Evolutionary conservation across 768 basidiomycete genomes (phyloP).

Genomic region (Pholiota microspora): DNA sequence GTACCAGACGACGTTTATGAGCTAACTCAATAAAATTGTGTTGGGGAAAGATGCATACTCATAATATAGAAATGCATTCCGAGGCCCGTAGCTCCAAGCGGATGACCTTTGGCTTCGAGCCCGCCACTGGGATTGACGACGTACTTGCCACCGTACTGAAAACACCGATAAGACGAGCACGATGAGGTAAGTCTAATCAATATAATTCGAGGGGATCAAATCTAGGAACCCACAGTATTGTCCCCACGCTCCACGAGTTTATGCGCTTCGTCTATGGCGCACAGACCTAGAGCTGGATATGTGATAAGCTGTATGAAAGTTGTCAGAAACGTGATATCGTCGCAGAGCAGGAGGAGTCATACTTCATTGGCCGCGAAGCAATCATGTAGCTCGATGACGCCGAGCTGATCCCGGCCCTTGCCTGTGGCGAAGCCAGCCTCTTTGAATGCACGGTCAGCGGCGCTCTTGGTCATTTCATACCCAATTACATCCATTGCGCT

Average conservation of each 20-base stretch:
- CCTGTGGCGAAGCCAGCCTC: conserved; percentile 68
- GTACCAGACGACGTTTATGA: conserved; percentile 1
- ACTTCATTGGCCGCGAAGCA: conserved; percentile 86
- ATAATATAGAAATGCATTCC: conserved; percentile 89
- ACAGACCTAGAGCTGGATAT: conserved; percentile 79
- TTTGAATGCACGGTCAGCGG: conserved; percentile 66
- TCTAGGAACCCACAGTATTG: conserved; percentile 59
- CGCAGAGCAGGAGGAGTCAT: conserved; percentile 10
- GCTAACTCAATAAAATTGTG: conserved; percentile 1
- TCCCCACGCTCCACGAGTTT: conserved; percentile 73
- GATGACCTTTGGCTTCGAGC: conserved; percentile 87
- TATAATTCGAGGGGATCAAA: background rate
- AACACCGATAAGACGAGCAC: background rate
- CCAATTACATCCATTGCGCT: conserved; percentile 84
- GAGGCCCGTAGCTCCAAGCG: conserved; percentile 78
- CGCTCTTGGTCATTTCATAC: conserved; percentile 69
- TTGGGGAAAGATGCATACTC: conserved; percentile 41
- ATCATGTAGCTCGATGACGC: conserved; percentile 85
- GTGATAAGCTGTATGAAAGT: conserved; percentile 57
- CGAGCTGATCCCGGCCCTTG: conserved; percentile 67
- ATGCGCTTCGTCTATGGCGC: conserved; percentile 62
- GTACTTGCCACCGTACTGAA: conserved; percentile 78
- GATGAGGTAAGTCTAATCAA: background rate
- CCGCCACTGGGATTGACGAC: conserved; percentile 86
- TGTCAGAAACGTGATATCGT: background rate